Conservation (phyloP, 768 basidiomycete genomes). For the Russula vinacea region DNA sequence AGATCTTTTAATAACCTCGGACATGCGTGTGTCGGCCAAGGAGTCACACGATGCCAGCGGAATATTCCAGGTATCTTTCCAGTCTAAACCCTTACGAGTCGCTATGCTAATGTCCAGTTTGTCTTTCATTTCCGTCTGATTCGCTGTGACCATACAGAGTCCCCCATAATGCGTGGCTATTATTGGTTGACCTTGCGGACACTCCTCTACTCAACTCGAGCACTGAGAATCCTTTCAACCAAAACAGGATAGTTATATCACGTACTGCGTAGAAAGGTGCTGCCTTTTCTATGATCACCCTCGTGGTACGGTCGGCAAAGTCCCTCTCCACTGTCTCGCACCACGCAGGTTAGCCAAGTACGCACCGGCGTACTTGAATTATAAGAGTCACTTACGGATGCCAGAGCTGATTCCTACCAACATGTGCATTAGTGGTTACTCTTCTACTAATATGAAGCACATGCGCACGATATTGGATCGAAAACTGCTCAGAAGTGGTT, state of each 20-base stretch:
- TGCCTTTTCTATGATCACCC: slow-evolving; percentile 17
- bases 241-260: background rate
- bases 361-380: background rate
- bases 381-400: slow-evolving; percentile 9
- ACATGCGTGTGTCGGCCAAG: background rate
- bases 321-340: slow-evolving; percentile 16
- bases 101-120: background rate
- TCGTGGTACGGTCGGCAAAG: slow-evolving; percentile 22
- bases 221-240: background rate
- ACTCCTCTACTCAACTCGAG: slow-evolving; percentile 11
- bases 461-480: slow-evolving; percentile 14
- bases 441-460: background rate
- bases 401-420: slow-evolving; percentile 22
- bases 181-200: slow-evolving; percentile 7
- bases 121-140: slow-evolving; percentile 1
- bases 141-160: background rate
- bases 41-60: background rate
- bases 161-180: background rate
- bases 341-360: background rate
- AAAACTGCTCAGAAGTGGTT: background rate
- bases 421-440: background rate
- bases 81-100: background rate
- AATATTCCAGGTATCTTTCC: background rate
- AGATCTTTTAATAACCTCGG: background rate
- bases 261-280: slow-evolving; percentile 21